These are phyloP conservation scores for Prunus padus DNA, from an alignment of 306 rosid species.

Conservation along the genomic window DNA sequence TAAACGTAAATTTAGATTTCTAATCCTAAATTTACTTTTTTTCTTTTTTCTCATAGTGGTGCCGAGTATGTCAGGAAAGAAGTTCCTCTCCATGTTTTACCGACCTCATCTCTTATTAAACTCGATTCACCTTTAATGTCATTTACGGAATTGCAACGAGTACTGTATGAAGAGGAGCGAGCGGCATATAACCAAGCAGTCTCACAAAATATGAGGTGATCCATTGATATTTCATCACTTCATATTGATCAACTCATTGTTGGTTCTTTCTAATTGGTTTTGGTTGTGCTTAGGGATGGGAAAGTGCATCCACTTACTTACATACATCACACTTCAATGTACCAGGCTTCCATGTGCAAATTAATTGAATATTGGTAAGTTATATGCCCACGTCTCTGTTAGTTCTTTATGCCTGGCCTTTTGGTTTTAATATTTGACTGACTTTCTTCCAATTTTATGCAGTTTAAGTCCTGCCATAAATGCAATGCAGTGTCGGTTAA, in stretches of 20 bases:
- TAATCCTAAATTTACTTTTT: conserved; percentile 23
- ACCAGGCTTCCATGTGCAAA: conserved; percentile 98
- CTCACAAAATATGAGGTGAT: conserved; percentile 73
- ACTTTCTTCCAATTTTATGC: conserved; percentile 36
- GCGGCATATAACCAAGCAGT: conserved; percentile 89
- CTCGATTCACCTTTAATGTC: conserved; percentile 74
- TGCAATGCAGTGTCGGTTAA: conserved; percentile 79
- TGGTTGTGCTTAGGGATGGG: conserved; percentile 59
- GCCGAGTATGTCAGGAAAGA: conserved; percentile 86
- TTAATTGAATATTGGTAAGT: conserved; percentile 92
- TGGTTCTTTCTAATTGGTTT: conserved; percentile 26
- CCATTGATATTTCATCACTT: conserved; percentile 22
- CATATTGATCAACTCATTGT: neutral
- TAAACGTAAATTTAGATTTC: conserved; percentile 21
- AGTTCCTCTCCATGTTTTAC: conserved; percentile 83
- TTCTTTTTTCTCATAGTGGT: conserved; percentile 61
- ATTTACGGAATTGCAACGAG: conserved; percentile 79
- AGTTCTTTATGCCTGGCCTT: conserved; percentile 10
- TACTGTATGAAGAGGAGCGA: conserved; percentile 87
- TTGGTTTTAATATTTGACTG: conserved; percentile 8
- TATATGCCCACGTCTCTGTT: conserved; percentile 19
- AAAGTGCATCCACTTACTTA: conserved; percentile 89
- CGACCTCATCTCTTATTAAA: conserved; percentile 59
- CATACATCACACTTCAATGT: conserved; percentile 92
- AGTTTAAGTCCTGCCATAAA: conserved; percentile 95